Conservation (phyloP, 306 rosid genomes). For the Pyrus betulifolia region DNA sequence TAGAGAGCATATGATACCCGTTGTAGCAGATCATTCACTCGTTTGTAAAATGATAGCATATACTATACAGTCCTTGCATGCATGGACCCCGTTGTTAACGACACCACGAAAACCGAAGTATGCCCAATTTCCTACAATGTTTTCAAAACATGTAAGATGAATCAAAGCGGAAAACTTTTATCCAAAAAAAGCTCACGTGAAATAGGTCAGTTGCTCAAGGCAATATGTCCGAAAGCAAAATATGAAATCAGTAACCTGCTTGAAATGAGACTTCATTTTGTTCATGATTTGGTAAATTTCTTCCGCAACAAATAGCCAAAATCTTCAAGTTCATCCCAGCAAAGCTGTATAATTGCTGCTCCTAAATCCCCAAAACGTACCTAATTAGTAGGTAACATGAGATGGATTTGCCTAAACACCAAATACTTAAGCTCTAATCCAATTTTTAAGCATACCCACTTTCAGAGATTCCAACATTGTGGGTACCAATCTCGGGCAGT, state of each 20-base stretch:
- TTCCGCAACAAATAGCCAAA: background rate
- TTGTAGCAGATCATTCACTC: background rate
- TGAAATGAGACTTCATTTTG: no score
- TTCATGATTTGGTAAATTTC: no score
- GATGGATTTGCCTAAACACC: conserved; percentile 22
- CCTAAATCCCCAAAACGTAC: background rate
- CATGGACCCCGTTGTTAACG: background rate
- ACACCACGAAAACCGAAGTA: no score
- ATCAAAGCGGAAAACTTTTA: no score
- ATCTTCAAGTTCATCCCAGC: background rate
- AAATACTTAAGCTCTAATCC: background rate
- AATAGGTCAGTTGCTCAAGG: no score
- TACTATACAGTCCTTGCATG: background rate
- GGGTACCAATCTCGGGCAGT: conserved; percentile 27
- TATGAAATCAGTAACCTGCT: no score
- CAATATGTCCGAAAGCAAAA: no score
- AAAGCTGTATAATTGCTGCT: no score
- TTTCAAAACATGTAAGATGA: no score
- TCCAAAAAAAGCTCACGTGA: no score
- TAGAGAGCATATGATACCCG: background rate
- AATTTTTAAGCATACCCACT: conserved; percentile 4
- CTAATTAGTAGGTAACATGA: conserved; percentile 9
- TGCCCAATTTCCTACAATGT: no score
- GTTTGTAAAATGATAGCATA: conserved; percentile 8
- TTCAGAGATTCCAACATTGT: conserved; percentile 12